A percentile compares a stretch with the other conserved stretches of the same genome.
phyloP scores from a whole-genome alignment of 345 rosid genomes.

The Psidium friedrichsthalianum region DNA sequence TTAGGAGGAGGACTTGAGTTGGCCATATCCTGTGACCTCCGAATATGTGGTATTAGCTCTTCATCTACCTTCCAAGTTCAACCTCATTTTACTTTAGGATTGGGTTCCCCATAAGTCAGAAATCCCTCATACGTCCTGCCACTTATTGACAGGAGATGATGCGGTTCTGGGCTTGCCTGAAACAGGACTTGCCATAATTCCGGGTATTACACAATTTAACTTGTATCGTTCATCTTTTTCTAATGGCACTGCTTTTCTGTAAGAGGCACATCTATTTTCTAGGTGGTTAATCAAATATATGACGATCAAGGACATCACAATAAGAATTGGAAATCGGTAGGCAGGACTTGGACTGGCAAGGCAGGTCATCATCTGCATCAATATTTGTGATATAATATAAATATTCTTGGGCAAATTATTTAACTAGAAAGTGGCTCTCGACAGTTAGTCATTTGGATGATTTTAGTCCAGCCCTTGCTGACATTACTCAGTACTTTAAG shows the following conservation, averaged over 20 bases:
- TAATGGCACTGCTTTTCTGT: background rate
- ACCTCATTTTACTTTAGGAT: background rate
- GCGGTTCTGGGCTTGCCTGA: conserved; percentile 86
- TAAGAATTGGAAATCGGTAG: background rate
- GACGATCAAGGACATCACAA: background rate
- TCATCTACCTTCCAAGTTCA: background rate
- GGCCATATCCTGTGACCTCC: conserved; percentile 92
- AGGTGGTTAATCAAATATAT: background rate
- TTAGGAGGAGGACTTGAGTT: conserved; percentile 96
- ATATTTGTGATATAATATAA: background rate
- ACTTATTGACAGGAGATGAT: conserved; percentile 43
- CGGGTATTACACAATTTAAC: conserved; percentile 31
- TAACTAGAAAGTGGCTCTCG: background rate
- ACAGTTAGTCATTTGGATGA: background rate
- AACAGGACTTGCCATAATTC: conserved; percentile 95
- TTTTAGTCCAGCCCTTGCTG: background rate
- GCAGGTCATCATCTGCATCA: background rate
- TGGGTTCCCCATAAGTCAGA: background rate
- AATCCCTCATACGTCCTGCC: background rate
- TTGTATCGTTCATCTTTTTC: background rate
- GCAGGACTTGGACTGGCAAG: background rate
- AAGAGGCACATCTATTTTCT: background rate
- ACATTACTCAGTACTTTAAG: background rate
- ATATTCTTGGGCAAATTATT: background rate
- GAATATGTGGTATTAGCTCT: conserved; percentile 58